Conservation (phyloP, 495 filamentous ascomycete species). For the Penicillium robsamsonii region DNA sequence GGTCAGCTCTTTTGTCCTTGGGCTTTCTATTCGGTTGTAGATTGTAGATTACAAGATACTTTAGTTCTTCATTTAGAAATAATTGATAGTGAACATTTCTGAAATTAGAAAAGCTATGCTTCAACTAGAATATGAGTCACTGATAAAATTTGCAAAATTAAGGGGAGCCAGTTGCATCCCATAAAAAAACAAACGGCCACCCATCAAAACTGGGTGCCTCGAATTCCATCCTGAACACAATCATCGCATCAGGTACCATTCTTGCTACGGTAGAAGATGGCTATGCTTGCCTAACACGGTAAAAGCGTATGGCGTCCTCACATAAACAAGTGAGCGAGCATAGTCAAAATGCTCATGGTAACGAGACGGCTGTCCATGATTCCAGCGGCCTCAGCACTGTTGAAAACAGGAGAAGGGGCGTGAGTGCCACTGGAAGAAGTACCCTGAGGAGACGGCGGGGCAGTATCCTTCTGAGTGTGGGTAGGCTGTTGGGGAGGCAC, state of each 20-base stretch:
- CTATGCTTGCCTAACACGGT: neutral
- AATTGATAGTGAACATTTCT: neutral
- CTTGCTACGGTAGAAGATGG: constrained; percentile 4
- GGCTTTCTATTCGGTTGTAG: neutral
- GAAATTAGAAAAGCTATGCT: constrained; percentile 7
- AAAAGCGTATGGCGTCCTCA: neutral
- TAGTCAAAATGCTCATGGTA: neutral
- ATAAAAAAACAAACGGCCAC: neutral
- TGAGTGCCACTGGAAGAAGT: neutral
- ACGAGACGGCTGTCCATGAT: constrained; percentile 1
- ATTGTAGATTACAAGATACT: neutral
- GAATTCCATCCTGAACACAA: neutral
- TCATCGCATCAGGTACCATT: neutral
- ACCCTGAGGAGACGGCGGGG: neutral
- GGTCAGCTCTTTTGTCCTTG: neutral
- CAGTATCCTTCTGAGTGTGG: neutral
- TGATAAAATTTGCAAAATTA: constrained; percentile 9
- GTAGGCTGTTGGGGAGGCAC: neutral
- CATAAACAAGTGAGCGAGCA: constrained; percentile 1
- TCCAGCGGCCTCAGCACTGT: constrained; percentile 4
- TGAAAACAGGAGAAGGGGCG: constrained; percentile 6
- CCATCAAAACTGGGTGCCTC: neutral
- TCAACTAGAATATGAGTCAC: constrained; percentile 11
- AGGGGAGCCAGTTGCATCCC: constrained; percentile 5
- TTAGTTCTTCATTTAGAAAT: neutral